Conservation (phyloP, 495 filamentous ascomycete species). For the Trichoderma asperelloides region DNA sequence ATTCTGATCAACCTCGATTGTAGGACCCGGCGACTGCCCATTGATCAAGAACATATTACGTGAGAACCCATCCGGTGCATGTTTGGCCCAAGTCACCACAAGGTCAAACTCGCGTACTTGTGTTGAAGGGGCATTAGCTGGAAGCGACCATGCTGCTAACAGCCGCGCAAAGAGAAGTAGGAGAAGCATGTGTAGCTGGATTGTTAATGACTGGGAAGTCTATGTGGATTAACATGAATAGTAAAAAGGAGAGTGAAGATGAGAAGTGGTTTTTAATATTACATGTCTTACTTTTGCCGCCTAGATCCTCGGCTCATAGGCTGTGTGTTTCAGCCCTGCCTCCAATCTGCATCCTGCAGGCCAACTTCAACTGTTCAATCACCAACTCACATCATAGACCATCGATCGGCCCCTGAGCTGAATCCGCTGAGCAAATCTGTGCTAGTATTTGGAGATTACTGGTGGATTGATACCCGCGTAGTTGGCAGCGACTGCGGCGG, state of each 20-base stretch:
- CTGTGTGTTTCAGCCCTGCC: no score
- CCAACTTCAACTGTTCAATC: no score
- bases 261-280: neutral
- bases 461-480: no score
- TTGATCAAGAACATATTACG: constrained; percentile 42
- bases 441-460: no score
- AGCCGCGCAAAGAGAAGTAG: neutral
- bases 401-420: no score
- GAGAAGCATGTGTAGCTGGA: neutral
- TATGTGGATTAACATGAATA: neutral
- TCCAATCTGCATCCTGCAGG: no score
- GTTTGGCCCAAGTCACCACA: constrained; percentile 29
- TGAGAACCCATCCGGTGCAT: constrained; percentile 29
- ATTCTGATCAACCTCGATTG: constrained; percentile 36
- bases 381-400: no score
- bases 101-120: constrained; percentile 14
- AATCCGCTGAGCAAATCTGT: no score
- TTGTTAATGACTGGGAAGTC: neutral
- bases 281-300: neutral
- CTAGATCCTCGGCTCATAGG: neutral
- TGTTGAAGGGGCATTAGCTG: neutral
- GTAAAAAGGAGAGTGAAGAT: neutral
- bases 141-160: neutral
- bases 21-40: constrained; percentile 41
- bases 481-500: no score